Percentiles rank a stretch among this genome's conserved stretches.
These are phyloP conservation scores for Ceriops tagal DNA, from an alignment of 345 rosid species.

Conservation along the genomic window DNA sequence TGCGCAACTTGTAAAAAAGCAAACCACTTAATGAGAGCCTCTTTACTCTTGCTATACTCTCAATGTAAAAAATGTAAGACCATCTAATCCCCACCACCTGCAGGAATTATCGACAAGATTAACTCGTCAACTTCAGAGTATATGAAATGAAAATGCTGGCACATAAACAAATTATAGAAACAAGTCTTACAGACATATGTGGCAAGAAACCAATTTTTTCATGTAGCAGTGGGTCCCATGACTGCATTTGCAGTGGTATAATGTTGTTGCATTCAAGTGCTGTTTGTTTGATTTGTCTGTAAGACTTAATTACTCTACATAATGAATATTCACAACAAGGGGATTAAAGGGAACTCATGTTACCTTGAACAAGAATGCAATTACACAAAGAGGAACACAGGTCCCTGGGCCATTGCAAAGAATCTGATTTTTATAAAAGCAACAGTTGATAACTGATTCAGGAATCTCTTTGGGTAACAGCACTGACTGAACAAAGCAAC, in stretches of 20 bases:
- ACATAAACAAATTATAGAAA: no score
- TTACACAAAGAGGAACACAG: constrained; percentile 75
- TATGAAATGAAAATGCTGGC: no score
- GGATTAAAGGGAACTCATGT: constrained; percentile 5
- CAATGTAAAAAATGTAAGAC: constrained; percentile 76
- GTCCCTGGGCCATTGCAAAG: constrained; percentile 98
- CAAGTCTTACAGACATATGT: no score
- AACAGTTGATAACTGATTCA: not conserved
- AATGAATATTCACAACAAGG: not conserved
- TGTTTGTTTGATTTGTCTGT: no score
- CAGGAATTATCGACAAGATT: constrained; percentile 14
- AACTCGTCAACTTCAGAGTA: not conserved
- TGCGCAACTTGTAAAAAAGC: constrained; percentile 63
- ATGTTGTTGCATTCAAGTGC: no score
- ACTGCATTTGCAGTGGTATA: no score
- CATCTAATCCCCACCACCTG: constrained; percentile 78
- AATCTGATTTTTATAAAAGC: constrained; percentile 36
- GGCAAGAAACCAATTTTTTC: no score
- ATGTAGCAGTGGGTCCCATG: no score
- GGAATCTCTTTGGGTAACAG: constrained; percentile 5
- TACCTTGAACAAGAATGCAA: constrained; percentile 83
- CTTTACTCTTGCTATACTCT: constrained; percentile 89
- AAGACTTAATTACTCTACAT: not conserved
- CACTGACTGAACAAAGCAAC: not conserved
- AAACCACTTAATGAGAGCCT: constrained; percentile 85